Percentiles rank a stretch among this genome's conserved stretches.
Evolutionary conservation across 345 rosid species (phyloP).

Genomic region (Mangifera indica): DNA sequence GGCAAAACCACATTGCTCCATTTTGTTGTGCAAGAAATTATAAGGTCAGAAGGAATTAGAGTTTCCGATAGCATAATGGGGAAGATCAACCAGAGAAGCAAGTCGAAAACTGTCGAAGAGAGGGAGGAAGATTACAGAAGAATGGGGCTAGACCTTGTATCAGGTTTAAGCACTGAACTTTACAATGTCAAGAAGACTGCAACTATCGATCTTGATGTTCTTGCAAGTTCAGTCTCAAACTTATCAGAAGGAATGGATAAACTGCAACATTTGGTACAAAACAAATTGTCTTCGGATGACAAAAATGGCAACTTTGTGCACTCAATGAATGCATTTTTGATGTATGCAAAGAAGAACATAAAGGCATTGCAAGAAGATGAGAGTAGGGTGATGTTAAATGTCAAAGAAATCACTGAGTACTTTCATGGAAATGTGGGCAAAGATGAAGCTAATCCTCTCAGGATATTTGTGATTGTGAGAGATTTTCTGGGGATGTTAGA

Average conservation of each 20-base stretch:
- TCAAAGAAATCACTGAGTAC: constrained; percentile 80
- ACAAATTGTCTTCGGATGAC: constrained; percentile 42
- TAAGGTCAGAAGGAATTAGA: constrained; percentile 83
- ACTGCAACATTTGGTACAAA: constrained; percentile 44
- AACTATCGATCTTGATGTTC: constrained; percentile 79
- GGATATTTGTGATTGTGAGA: constrained; percentile 94
- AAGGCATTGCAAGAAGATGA: constrained; percentile 71
- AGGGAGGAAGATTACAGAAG: constrained; percentile 83
- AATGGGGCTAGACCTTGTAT: constrained; percentile 90
- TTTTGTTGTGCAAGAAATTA: constrained; percentile 90
- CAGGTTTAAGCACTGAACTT: constrained; percentile 78
- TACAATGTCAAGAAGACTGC: constrained; percentile 94
- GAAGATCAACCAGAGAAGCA: constrained; percentile 61
- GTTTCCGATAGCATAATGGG: constrained; percentile 94
- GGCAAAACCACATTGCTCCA: constrained; percentile 88
- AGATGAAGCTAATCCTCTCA: constrained; percentile 80
- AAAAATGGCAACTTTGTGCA: constrained; percentile 49
- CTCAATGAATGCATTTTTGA: constrained; percentile 59
- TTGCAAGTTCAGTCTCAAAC: constrained; percentile 75
- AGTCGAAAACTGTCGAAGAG: constrained; percentile 58
- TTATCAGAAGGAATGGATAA: constrained; percentile 62
- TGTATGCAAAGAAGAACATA: constrained; percentile 56
- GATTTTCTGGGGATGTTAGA: constrained; percentile 95
- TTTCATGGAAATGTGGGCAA: constrained; percentile 89
- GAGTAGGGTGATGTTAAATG: constrained; percentile 60